phyloP scores from a whole-genome alignment of 768 basidiomycete species.

The Tylopilus sp. region DNA sequence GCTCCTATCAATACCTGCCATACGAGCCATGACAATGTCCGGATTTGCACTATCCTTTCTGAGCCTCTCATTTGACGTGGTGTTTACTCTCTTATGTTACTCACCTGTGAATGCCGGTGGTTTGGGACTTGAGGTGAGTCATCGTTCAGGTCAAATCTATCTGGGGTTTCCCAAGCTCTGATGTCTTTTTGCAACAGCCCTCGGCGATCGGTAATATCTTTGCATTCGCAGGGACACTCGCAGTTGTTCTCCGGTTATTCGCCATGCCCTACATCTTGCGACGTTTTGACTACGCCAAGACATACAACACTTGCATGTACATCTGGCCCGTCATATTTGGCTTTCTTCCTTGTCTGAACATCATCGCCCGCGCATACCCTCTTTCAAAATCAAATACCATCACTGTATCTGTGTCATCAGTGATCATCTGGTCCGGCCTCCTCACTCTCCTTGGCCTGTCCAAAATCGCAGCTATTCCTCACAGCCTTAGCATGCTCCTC shows the following conservation, averaged over 20 bases:
- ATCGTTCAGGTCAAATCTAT: neutral
- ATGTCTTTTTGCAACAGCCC: conserved; percentile 32
- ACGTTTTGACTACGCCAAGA: conserved; percentile 41
- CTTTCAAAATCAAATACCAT: neutral
- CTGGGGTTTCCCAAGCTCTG: neutral
- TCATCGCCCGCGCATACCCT: conserved; percentile 36
- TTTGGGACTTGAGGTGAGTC: conserved; percentile 47
- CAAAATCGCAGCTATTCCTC: conserved; percentile 13
- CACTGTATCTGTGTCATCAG: conserved; percentile 11
- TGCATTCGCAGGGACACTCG: conserved; percentile 48
- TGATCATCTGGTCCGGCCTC: conserved; percentile 42
- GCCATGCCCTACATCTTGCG: conserved; percentile 52
- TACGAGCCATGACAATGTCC: conserved; percentile 50
- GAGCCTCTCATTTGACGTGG: conserved; percentile 55
- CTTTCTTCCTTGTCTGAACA: conserved; percentile 47
- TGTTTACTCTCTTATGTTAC: conserved; percentile 64
- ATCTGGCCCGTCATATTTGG: conserved; percentile 53
- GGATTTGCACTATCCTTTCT: conserved; percentile 49
- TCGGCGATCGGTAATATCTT: conserved; percentile 58
- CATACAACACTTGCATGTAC: conserved; percentile 51
- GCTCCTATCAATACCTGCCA: conserved; percentile 47
- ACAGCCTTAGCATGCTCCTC: conserved; percentile 56
- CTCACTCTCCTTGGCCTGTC: conserved; percentile 41
- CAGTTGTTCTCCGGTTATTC: conserved; percentile 47
- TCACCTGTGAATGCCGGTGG: conserved; percentile 54